Evolutionary conservation across 2,329 filamentous ascomycete species (phyloP), one percentile per base, ranked within the genome.

Genomic region (Teratosphaeria epicoccoides): DNA sequence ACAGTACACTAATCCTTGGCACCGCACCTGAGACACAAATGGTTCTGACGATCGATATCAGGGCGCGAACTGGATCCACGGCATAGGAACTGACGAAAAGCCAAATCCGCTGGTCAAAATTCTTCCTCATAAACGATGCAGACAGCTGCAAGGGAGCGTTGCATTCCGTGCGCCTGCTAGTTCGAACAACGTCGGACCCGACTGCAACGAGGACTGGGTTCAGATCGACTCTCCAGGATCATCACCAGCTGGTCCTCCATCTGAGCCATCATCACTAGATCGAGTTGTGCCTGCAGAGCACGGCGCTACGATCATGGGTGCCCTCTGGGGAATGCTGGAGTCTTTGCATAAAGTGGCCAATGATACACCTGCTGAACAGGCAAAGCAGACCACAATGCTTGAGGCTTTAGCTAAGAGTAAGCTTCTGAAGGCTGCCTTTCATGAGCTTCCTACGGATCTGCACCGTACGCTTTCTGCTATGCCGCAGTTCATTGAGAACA

Each of bases 41-140:
- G n/a, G n/a, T n/a, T n/a, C n/a, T n/a, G n/a, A n/a, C n/a, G n/a
- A n/a, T n/a, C n/a, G n/a, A n/a, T n/a, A n/a, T n/a, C n/a, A n/a
- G n/a, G 58, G 60, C 40, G 58, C 60, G 6, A 62, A 62, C 14
- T 62, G 60, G 60, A 62, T 61, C n/a, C 60, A 62, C 49, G 60
- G 60, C 17, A 52, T 55, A 6, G 60, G 58, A 4, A 62, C 60
- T 7, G 43, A 57, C 7, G 52, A 56, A 1, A 44, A 52, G 6
- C 60, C 58, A 3, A 62, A 62, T 37, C 60, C 60, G 14, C 49
- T 62, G n/a, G 56, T 59, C 48, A 43, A 55, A 2, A 54, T 61
- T 2, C 37, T 62, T 43, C 60, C 59, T 11, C 53, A 59, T 33
- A 61, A 61, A 37, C 47, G 52, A 24, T 51, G 43, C 26, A 49